Base-by-base conservation (phyloP, 805 yeast genomes). In the Teunomyces gatunensis region DNA sequence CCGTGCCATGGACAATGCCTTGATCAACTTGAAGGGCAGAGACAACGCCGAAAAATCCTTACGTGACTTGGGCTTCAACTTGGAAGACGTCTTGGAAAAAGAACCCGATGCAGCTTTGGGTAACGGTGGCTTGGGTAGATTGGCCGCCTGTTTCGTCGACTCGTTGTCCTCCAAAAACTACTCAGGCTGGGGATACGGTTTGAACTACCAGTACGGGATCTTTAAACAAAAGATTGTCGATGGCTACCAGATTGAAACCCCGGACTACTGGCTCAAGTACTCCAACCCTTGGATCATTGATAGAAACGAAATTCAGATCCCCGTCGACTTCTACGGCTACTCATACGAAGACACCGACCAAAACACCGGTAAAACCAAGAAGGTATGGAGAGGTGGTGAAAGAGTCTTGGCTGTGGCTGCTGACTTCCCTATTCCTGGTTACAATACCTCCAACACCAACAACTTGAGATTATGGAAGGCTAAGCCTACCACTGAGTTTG, bases 121-220 rank as follows among this genome's bases (percentile, higher is more conserved):
- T 60, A 91, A 91, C 61, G 97, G 97, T 63, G 97, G 97, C 54
- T 74, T 90, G 47, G 97, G 97, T 53, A 81, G 97, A 64, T 75
- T 90, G 61, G 97, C 97, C 18, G 96, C 97, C 17, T 91, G 97
- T 69, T 90, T 89, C 63, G 81, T 90, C 42, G 97, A 91, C 69
- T 89, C 96, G 1, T 72, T 90, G 64, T 81, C 94, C 30, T 83
- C 96, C 4, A 85, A 87, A 54, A 84, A 87, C 66, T 88, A 87
- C 65, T 89, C 95, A 13, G 96, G 96, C 44, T 90, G 97, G 97
- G 97, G 97, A 53, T 90, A 90, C 65, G 97, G 97, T 50, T 73
- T 90, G 56, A 85, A 96, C 64, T 90, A 90, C 71, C 89, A 89
- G 68, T 90, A 91, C 63, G 97, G 97, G 65, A 90, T 90, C 57